Evolutionary conservation across 2,329 filamentous ascomycete species (phyloP).

Genomic region (Neofusicoccum kwambonambiense): DNA sequence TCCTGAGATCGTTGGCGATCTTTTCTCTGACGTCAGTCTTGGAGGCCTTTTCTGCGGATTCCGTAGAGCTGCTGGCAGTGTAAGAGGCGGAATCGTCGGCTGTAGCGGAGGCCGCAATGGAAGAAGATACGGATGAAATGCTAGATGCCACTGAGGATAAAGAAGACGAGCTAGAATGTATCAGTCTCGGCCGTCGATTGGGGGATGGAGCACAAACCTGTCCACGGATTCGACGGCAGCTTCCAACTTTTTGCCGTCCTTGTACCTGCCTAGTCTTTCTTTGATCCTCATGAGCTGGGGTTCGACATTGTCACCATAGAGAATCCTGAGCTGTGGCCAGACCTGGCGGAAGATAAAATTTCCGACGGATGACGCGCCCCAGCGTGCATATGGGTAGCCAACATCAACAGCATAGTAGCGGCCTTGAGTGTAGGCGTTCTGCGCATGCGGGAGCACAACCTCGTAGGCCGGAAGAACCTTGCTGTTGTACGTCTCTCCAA

Average conservation of each 20-base stretch:
- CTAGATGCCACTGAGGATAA: conserved; percentile 23
- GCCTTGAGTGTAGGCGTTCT: conserved; percentile 65
- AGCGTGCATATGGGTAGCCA: conserved; percentile 69
- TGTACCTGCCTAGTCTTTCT: conserved; percentile 79
- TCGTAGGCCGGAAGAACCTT: conserved; percentile 74
- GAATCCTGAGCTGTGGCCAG: conserved; percentile 74
- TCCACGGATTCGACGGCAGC: conserved; percentile 58
- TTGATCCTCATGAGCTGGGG: conserved; percentile 92
- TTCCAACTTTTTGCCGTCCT: conserved; percentile 61
- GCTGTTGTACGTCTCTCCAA: conserved; percentile 67
- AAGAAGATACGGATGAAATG: not conserved
- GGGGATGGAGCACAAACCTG: conserved; percentile 17
- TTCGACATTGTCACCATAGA: conserved; percentile 91
- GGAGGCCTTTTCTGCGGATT: conserved; percentile 25
- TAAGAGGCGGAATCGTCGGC: conserved; percentile 22
- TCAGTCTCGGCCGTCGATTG: not conserved
- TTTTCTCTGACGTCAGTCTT: conserved; percentile 56
- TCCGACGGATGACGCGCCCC: conserved; percentile 67
- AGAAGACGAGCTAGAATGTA: conserved; percentile 23
- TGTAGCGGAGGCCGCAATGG: conserved; percentile 28
- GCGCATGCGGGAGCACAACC: conserved; percentile 70
- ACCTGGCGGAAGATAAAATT: conserved; percentile 72
- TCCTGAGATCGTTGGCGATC: conserved; percentile 74
- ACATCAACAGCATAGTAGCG: conserved; percentile 67
- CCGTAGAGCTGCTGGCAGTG: conserved; percentile 26